Evolutionary conservation across 1,284 basidiomycete genomes (phyloP).

Genomic region (Mycena sp.): DNA sequence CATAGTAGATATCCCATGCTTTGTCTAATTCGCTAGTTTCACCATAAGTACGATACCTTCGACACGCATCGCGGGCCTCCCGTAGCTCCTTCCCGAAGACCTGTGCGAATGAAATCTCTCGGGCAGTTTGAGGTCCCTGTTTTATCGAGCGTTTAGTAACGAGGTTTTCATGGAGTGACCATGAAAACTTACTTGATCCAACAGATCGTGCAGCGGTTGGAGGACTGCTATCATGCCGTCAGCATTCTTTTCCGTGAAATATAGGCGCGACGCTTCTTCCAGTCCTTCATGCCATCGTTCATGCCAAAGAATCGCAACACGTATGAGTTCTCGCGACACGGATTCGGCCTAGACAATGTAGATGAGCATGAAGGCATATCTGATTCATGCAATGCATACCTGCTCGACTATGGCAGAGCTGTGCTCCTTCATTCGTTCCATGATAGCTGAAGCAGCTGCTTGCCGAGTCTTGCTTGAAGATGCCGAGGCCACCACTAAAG

Average conservation of each 20-base stretch:
- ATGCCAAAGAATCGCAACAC: slow-evolving; percentile 99
- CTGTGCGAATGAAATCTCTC: slow-evolving; percentile 96
- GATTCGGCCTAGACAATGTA: too few species aligned
- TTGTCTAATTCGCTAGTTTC: slow-evolving; percentile 94
- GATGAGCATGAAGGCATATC: too few species aligned
- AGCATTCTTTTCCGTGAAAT: slow-evolving; percentile 99
- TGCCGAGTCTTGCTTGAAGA: slow-evolving; percentile 89
- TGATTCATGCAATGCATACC: too few species aligned
- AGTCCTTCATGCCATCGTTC: slow-evolving; percentile 99
- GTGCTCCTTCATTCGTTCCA: slow-evolving; percentile 95
- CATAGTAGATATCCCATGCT: slow-evolving; percentile 99
- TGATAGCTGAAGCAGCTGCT: slow-evolving; percentile 88
- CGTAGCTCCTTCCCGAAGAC: slow-evolving; percentile 94
- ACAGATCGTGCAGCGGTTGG: slow-evolving; percentile 93
- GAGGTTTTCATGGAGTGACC: too few species aligned
- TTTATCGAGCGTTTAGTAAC: too few species aligned
- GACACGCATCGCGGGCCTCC: slow-evolving; percentile 94
- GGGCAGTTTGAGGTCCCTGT: slow-evolving; percentile 91
- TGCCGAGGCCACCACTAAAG: slow-evolving; percentile 98
- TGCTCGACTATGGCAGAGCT: slow-evolving; percentile 91
- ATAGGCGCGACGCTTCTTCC: slow-evolving; percentile 96
- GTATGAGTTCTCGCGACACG: slow-evolving; percentile 95
- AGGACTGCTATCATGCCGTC: slow-evolving; percentile 97
- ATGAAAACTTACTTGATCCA: slow-evolving; percentile 77
- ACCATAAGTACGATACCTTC: slow-evolving; percentile 87